A percentile compares a stretch with the other conserved stretches of the same genome.
phyloP scores from a whole-genome alignment of 225 moss, liverwort and hornwort genomes.

The Physcomitrium patens region DNA sequence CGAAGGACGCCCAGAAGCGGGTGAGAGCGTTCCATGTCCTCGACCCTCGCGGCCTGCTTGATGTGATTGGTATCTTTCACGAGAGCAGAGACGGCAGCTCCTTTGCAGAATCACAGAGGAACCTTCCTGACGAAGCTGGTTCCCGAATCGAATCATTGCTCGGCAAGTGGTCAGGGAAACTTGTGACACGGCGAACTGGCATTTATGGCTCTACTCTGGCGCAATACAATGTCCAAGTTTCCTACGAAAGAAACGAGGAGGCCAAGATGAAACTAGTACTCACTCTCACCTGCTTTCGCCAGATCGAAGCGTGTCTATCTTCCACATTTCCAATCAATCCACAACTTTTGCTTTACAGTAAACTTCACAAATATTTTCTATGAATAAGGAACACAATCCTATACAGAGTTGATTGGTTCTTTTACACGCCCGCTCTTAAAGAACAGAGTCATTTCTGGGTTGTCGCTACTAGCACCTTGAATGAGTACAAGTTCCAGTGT shows the following conservation, averaged over 20 bases:
- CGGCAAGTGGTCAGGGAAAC: constrained; percentile 81
- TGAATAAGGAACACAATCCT: not conserved
- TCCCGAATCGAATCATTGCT: constrained; percentile 63
- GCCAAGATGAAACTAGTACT: constrained; percentile 70
- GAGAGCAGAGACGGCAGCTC: constrained; percentile 69
- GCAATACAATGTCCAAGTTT: constrained; percentile 61
- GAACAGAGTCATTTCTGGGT: too few species aligned
- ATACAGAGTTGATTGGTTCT: not conserved
- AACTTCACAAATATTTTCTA: not conserved
- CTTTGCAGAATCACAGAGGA: constrained; percentile 47
- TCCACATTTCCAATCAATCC: not conserved
- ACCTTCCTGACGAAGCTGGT: constrained; percentile 41
- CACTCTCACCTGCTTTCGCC: not conserved
- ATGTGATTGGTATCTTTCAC: constrained; percentile 82
- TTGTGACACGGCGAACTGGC: constrained; percentile 81
- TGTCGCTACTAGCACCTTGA: too few species aligned
- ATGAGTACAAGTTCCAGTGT: too few species aligned
- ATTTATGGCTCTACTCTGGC: constrained; percentile 79
- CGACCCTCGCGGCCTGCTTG: constrained; percentile 88
- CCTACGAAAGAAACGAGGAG: constrained; percentile 62
- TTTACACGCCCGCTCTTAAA: too few species aligned
- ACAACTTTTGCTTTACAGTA: not conserved
- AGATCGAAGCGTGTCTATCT: not conserved
- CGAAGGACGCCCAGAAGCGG: constrained; percentile 64
- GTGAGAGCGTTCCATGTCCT: constrained; percentile 86